Percentiles rank a stretch among this genome's conserved stretches.
Conservation (phyloP, 495 filamentous ascomycete species). For the Neurospora sp. region DNA sequence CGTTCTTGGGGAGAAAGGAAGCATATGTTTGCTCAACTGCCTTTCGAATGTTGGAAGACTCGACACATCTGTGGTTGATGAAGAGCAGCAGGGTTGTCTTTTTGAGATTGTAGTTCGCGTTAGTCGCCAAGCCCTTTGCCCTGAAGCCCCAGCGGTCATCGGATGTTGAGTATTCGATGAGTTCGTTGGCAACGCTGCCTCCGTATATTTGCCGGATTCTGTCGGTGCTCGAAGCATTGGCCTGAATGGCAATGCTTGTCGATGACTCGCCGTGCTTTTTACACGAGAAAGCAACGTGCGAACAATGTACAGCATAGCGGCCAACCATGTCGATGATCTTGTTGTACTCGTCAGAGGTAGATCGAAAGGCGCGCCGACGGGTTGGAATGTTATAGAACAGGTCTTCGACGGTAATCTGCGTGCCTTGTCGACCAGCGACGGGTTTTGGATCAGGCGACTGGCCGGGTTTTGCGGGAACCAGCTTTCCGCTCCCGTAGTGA, state of each 20-base stretch:
- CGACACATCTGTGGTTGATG: slow-evolving; percentile 96
- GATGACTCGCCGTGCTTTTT: slow-evolving; percentile 90
- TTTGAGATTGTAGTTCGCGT: slow-evolving; percentile 94
- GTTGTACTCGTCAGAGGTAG: slow-evolving; percentile 88
- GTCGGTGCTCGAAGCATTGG: slow-evolving; percentile 61
- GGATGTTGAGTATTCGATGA: slow-evolving; percentile 64
- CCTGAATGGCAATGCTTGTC: slow-evolving; percentile 67
- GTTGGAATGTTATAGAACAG: slow-evolving; percentile 95
- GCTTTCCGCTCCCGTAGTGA: slow-evolving; percentile 73
- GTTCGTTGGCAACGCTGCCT: slow-evolving; percentile 75
- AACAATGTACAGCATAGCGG: slow-evolving; percentile 90
- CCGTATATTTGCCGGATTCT: slow-evolving; percentile 88
- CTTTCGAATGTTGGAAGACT: slow-evolving; percentile 81
- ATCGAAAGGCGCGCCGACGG: slow-evolving; percentile 80
- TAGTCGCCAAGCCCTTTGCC: slow-evolving; percentile 72
- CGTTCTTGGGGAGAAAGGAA: slow-evolving; percentile 83
- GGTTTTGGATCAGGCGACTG: slow-evolving; percentile 83
- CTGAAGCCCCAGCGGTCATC: slow-evolving; percentile 77
- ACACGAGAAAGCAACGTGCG: slow-evolving; percentile 84
- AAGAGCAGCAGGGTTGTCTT: slow-evolving; percentile 83
- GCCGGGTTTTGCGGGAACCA: slow-evolving; percentile 83
- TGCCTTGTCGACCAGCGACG: slow-evolving; percentile 83
- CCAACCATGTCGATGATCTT: slow-evolving; percentile 96
- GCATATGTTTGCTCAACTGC: slow-evolving; percentile 88
- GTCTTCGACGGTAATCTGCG: slow-evolving; percentile 95